Conservation (phyloP, 169 alveolate genomes). For the Miamiensis avidus region DNA sequence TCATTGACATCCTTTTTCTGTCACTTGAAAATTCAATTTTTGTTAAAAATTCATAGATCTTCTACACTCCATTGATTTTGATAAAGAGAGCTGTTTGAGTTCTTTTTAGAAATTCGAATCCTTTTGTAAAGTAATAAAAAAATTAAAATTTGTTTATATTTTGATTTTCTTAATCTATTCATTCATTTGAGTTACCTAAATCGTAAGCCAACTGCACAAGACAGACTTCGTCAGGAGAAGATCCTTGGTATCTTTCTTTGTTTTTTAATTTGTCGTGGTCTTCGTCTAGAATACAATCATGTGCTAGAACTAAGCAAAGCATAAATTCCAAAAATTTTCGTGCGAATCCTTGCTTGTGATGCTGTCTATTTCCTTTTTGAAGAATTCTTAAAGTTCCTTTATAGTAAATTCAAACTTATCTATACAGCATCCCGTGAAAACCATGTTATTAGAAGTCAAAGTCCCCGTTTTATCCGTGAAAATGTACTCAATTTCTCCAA, state of each 20-base stretch:
- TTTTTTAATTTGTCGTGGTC: slow-evolving; percentile 11
- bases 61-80: slow-evolving; percentile 16
- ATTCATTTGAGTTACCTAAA: too few species aligned
- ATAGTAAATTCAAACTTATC: slow-evolving; percentile 52
- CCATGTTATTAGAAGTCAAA: slow-evolving; percentile 77
- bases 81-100: slow-evolving; percentile 39
- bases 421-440: slow-evolving; percentile 65
- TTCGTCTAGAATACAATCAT: slow-evolving; percentile 59
- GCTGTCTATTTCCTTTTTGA: slow-evolving; percentile 36
- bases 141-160: too few species aligned
- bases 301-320: slow-evolving; percentile 52
- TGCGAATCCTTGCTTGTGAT: slow-evolving; percentile 30
- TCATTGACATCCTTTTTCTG: slow-evolving; percentile 82
- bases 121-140: slow-evolving; percentile 3
- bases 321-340: slow-evolving; percentile 21
- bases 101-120: slow-evolving; percentile 66
- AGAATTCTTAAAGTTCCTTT: slow-evolving; percentile 34
- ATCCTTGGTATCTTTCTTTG: slow-evolving; percentile 59
- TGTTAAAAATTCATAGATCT: slow-evolving; percentile 52
- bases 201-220: slow-evolving; percentile 74
- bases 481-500: slow-evolving; percentile 73
- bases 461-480: slow-evolving; percentile 89
- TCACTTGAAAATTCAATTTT: slow-evolving; percentile 82
- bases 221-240: slow-evolving; percentile 88
- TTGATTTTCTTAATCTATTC: too few species aligned